Evolutionary conservation across 176 grass and related monocot genomes (phyloP).

Genomic region (Urochloa ruziziensis): DNA sequence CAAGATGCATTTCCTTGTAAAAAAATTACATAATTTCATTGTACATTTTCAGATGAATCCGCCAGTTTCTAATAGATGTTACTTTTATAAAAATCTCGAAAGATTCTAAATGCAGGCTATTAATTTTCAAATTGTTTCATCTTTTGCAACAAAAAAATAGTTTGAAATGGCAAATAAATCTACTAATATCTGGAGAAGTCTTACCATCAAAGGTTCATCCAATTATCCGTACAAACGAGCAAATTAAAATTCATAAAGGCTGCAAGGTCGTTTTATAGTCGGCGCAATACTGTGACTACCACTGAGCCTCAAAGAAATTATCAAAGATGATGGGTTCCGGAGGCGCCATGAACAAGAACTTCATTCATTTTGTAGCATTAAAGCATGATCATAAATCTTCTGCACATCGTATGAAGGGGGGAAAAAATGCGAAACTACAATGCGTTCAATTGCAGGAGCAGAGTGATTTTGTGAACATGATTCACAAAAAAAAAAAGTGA

Average conservation of each 20-base stretch:
- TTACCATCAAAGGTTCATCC: not conserved
- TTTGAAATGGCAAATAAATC: no score
- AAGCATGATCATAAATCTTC: slow-evolving; percentile 7
- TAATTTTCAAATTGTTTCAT: no score
- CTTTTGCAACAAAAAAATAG: no score
- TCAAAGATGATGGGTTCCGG: not conserved
- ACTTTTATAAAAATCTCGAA: not conserved
- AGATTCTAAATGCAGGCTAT: no score
- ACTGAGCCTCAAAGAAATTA: not conserved
- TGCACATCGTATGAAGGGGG: not conserved
- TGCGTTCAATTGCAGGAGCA: not conserved
- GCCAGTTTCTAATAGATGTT: not conserved
- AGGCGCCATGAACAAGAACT: slow-evolving; percentile 6
- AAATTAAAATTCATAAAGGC: not conserved
- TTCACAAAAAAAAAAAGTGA: no score
- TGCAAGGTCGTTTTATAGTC: not conserved
- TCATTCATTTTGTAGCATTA: not conserved
- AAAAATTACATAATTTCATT: not conserved
- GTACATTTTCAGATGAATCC: not conserved
- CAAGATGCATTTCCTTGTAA: not conserved
- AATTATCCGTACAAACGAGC: not conserved
- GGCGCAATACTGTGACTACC: not conserved
- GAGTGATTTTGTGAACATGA: slow-evolving; percentile 16
- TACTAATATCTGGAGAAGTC: not conserved
- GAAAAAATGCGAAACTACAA: not conserved